phyloP scores from a whole-genome alignment of 768 basidiomycete genomes.

The Lactifluus echinatus region DNA sequence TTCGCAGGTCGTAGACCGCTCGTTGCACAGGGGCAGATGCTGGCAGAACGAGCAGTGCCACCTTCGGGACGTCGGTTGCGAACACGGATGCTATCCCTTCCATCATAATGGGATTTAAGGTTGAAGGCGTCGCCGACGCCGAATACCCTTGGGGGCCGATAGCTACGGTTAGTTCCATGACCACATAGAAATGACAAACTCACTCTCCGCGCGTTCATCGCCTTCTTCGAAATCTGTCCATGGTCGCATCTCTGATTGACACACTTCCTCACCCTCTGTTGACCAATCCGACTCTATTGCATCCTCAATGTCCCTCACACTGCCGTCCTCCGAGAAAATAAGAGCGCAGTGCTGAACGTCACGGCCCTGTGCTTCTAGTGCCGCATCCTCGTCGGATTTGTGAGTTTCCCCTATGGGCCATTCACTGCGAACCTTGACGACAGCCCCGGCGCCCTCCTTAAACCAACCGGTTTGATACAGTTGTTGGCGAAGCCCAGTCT shows the following conservation, averaged over 20 bases:
- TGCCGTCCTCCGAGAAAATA: slow-evolving; percentile 46
- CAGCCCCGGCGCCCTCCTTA: slow-evolving; percentile 13
- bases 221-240: not conserved
- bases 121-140: slow-evolving; percentile 35
- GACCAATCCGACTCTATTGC: slow-evolving; percentile 28
- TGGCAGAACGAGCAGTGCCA: slow-evolving; percentile 61
- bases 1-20: slow-evolving; percentile 53
- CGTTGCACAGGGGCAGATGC: slow-evolving; percentile 52
- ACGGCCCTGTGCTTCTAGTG: not conserved
- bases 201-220: slow-evolving; percentile 10
- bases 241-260: slow-evolving; percentile 10
- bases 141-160: slow-evolving; percentile 34
- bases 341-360: slow-evolving; percentile 47
- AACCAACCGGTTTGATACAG: slow-evolving; percentile 54
- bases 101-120: slow-evolving; percentile 46
- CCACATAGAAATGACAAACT: not conserved
- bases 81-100: slow-evolving; percentile 66
- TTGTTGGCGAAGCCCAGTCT: slow-evolving; percentile 43
- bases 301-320: slow-evolving; percentile 46
- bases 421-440: slow-evolving; percentile 22
- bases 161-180: not conserved
- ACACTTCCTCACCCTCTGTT: slow-evolving; percentile 23
- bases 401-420: not conserved
- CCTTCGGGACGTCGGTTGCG: slow-evolving; percentile 61
- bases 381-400: not conserved